Percentiles rank a stretch among this genome's conserved stretches.
Evolutionary conservation across 2,329 filamentous ascomycete species (phyloP).

Genomic region (Boeremia exigua): DNA sequence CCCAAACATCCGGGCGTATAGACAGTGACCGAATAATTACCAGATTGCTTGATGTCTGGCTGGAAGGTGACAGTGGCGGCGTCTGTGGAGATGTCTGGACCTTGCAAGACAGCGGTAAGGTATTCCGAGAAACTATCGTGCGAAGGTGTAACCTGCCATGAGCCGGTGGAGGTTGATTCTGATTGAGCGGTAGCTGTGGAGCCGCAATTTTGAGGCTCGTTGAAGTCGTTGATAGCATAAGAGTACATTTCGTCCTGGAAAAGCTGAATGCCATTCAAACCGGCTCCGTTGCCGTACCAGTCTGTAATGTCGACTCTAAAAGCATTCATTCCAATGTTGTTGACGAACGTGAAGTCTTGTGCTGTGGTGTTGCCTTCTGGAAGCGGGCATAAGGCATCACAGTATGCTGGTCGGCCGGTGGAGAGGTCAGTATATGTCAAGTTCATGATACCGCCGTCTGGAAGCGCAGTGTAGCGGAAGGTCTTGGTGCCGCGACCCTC

Average conservation of each 20-base stretch:
- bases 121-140: slow-evolving; percentile 76
- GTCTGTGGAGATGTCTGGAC: slow-evolving; percentile 60
- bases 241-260: slow-evolving; percentile 84
- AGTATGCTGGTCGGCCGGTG: slow-evolving; percentile 69
- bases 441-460: slow-evolving; percentile 93
- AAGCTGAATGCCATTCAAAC: slow-evolving; percentile 83
- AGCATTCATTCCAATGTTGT: slow-evolving; percentile 86
- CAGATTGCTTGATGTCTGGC: slow-evolving; percentile 85
- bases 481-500: slow-evolving; percentile 86
- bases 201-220: slow-evolving; percentile 80
- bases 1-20: slow-evolving; percentile 91
- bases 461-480: slow-evolving; percentile 84
- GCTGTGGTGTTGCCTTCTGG: slow-evolving; percentile 70
- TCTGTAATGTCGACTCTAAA: slow-evolving; percentile 86
- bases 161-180: slow-evolving; percentile 71
- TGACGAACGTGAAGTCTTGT: slow-evolving; percentile 93
- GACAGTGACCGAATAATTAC: slow-evolving; percentile 88
- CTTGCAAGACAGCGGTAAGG: slow-evolving; percentile 69
- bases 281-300: slow-evolving; percentile 86
- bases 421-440: slow-evolving; percentile 83
- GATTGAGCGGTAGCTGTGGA: slow-evolving; percentile 62
- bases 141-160: slow-evolving; percentile 75
- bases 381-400: slow-evolving; percentile 85
- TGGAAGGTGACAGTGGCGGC: slow-evolving; percentile 76
- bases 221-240: slow-evolving; percentile 86